Base-by-base conservation (phyloP, 345 rosid species). In the Aquilaria sinensis region DNA sequence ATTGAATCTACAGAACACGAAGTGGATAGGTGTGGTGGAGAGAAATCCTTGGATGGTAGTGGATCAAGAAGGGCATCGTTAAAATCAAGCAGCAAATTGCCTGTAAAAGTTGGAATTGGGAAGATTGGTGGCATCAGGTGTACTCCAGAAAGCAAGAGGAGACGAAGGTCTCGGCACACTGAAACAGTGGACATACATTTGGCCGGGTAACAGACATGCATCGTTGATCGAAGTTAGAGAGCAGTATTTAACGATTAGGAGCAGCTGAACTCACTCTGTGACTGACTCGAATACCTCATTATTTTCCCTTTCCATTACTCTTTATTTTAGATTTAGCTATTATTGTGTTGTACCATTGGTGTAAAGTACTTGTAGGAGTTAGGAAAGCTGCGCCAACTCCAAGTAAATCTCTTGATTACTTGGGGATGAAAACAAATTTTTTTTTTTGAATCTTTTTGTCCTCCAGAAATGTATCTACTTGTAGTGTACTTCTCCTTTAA, bases 81-180 rank as follows among this genome's bases (percentile, higher is more conserved):
- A 57, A 76, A 69, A 61, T 62, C 64, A 30, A 71, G 62, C 58
- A 61, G 69, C 65, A 86, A 84, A 66, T 66, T 80, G 48, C 43
- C 90, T 6, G 52, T 64, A 41, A 84, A 87, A 76, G 68, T 78
- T 0, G 67, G 85, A 51, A 89, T 84, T 67, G 67, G 80, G 33
- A 87, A 81, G 61, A 53, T 50, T 53, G 80, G 75, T 0, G 71
- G 78, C 2, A 10, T 41, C 10, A 76, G 84, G 65, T 85, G 91
- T 83, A 85, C 82, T 31, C 91, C 96, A 0, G 88, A 83, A 6
- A 71, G 86, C 62, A 90, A 86, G 78, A 81, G 81, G 79, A 90
- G 94, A 73, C 76, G 92, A 47, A 78, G 81, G 48, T 79, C 89
- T 33, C 72, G 72, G 57, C 15, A 67, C 12, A 69, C 64, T 56